Evolutionary conservation across 495 filamentous ascomycete genomes (phyloP).

Genomic region (Hyaloscypha finlandica): DNA sequence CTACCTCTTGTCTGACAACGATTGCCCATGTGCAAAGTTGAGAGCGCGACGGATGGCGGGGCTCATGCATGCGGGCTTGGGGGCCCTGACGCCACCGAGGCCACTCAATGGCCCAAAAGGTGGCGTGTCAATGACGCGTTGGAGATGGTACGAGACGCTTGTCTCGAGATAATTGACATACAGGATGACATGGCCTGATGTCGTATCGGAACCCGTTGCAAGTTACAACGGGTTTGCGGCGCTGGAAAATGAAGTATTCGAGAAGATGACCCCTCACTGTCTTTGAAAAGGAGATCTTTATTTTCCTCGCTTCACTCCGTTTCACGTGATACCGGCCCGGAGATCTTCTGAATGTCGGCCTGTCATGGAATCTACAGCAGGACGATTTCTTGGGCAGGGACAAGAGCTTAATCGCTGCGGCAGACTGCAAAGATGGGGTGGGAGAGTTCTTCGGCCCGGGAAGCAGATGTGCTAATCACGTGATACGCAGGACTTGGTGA

Average conservation of each 20-base stretch:
- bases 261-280: neutral
- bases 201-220: neutral
- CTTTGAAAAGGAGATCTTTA: neutral
- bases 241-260: no score
- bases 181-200: neutral
- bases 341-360: neutral
- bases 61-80: neutral
- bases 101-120: neutral
- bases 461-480: no score
- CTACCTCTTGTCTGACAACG: neutral
- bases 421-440: neutral
- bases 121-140: slow-evolving; percentile 7
- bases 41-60: neutral
- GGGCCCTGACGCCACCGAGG: slow-evolving; percentile 1
- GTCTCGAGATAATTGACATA: neutral
- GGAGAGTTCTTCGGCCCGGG: neutral
- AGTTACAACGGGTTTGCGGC: no score
- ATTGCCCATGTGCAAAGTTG: neutral
- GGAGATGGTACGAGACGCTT: neutral
- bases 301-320: neutral
- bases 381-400: neutral
- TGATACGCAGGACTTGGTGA: no score
- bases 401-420: neutral
- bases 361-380: neutral
- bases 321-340: neutral